Evolutionary conservation across 192 early-diverging fungal genomes (phyloP).

Genomic region (Umbelopsis sp.): DNA sequence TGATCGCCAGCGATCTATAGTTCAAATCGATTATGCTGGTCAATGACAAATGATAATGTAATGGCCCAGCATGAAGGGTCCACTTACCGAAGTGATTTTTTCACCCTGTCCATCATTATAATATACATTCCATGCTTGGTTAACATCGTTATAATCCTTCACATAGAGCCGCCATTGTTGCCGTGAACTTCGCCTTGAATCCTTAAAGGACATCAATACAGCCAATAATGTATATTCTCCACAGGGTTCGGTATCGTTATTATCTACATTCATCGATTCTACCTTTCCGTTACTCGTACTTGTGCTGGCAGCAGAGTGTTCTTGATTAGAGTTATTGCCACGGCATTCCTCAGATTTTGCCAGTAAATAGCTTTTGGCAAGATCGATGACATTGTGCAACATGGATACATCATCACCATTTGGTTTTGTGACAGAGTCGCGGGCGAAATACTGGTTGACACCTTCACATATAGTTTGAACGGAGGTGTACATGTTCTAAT

Average conservation of each 20-base stretch:
- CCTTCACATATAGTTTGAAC: not conserved
- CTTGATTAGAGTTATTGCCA: not conserved
- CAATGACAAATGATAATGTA: not conserved
- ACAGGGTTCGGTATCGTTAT: not conserved
- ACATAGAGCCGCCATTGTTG: slow-evolving; percentile 3
- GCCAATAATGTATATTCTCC: slow-evolving; percentile 13
- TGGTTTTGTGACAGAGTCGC: not conserved
- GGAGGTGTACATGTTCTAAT: not conserved
- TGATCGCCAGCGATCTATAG: slow-evolving; percentile 11
- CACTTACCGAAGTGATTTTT: not conserved
- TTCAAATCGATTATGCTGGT: too few relatives aligned
- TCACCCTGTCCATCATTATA: slow-evolving; percentile 6
- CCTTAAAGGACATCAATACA: not conserved
- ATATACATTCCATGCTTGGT: not conserved
- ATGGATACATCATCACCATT: not conserved
- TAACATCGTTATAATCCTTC: not conserved
- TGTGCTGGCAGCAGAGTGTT: not conserved
- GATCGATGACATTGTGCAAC: not conserved
- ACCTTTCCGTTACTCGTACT: not conserved
- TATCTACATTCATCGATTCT: not conserved
- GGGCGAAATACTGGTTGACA: not conserved
- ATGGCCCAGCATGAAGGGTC: not conserved
- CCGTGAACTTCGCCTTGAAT: not conserved
- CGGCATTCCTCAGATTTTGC: not conserved
- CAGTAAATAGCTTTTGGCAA: not conserved